Evolutionary conservation across 2,329 filamentous ascomycete species (phyloP), one percentile per base, ranked within the genome.

Genomic region (Mariannaea elegans): DNA sequence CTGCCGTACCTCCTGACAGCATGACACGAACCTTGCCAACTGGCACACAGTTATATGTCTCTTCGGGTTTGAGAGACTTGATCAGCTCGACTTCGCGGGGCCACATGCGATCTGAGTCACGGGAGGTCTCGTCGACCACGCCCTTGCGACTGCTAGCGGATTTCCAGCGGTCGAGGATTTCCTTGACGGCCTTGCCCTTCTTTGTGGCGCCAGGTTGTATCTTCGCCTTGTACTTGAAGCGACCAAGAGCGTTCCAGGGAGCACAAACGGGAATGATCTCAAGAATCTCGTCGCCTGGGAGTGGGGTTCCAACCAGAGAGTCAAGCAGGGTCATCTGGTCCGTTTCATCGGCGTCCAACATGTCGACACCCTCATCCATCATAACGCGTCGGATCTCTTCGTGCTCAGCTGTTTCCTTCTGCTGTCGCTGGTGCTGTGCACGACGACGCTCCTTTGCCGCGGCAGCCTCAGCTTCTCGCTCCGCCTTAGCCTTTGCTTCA

Each of bases 201-300:
- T 98, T 99, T 64, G 90, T 84, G 0, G 88, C 78, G 0, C 95
- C 95, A 0, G 95, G 95, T 77, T 98, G 95, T 69, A 99, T 77
- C 81, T 99, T 99, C 53, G 89, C 92, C 77, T 96, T 96, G 81
- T 97, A 98, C 78, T 97, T 97, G 78, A 90, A 91, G 56, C 85
- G 86, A 2, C 77, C 82, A 65, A 90, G 77, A 2, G 88, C 87
- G 21, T 76, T 79, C 82, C 87, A 90, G 2, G 88, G 88, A 4
- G 85, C 88, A 69, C 88, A 90, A 3, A 90, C 78, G 1, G 87
- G 84, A 2, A 90, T 79, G 0, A 80, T 82, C 67, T 90, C 88
- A 8, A 94, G 77, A 32, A 94, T 89, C 73, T 97, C 92, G 73
- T 99, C 95, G 12, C 93, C 93, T 0, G 88, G 84, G 2, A 92